Evolutionary conservation across 2,329 filamentous ascomycete genomes (phyloP), one percentile per base, ranked within the genome.

Genomic region (Furcasterigmium furcatum): DNA sequence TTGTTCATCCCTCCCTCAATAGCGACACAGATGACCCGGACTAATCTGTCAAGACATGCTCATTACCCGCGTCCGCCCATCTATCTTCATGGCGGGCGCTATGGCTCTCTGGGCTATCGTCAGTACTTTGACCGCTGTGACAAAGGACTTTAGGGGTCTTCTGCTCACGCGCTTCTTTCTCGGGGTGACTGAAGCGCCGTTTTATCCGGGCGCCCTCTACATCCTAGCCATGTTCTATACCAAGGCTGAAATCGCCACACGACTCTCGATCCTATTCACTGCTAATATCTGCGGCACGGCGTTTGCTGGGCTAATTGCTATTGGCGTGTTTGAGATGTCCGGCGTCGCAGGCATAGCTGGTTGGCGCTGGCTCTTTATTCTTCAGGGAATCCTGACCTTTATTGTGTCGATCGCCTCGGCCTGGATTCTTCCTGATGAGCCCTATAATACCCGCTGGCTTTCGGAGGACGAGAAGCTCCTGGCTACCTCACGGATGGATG

Each of bases 341-440:
- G 66, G 67, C 4, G 58, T 57, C 14, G 64, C 62, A 35, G 71
- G 71, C 1, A 61, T 76, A 8, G 55, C 59, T 9, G 72, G 72
- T 4, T 76, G 72, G 73, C 59, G 69, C 46, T 76, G 72, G 72
- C 53, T 73, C 1, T 76, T 76, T 48, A 68, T 71, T 39, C 55
- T 66, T 13, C 67, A 72, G 48, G 70, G 70, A 1, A 44, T 63
- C 12, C 49, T 60, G 8, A 61, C 62, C 30, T 48, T 63, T 3
- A 46, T 53, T 18, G 35, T 61, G 14, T 63, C 63, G 0, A 32
- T 61, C 18, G 41, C 57, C 21, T 57, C 57, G n/a, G 63, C 60
- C 39, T 59, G 62, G 45, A 55, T 67, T 7, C 47, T 66, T 13
- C 58, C 67, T 4, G 59, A 71, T 43, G 58, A 62, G 34, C 69